A percentile compares a stretch with the other conserved stretches of the same genome.
Evolutionary conservation across 768 basidiomycete species (phyloP).

Genomic region (Termitomyces sp.): DNA sequence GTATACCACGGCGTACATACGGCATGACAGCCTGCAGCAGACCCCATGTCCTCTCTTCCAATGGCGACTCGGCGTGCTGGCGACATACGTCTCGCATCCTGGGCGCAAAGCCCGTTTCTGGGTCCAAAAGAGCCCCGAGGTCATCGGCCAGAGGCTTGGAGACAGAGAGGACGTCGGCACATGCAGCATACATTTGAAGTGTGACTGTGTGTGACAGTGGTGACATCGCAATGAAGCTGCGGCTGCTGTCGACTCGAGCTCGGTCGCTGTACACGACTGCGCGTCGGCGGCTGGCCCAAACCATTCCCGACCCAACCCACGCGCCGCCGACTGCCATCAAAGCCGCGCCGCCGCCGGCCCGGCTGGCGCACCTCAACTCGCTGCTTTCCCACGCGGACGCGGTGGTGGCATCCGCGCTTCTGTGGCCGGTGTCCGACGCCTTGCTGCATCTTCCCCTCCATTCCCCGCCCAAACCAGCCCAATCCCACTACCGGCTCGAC

Average conservation of each 20-base stretch:
- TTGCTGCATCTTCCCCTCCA: not conserved
- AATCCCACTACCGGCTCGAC: slow-evolving; percentile 44
- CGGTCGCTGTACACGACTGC: not conserved
- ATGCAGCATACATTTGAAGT: not conserved
- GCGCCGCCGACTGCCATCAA: too few species aligned
- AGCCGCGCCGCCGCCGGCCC: not conserved
- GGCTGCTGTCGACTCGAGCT: too few species aligned
- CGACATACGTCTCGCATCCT: slow-evolving; percentile 1
- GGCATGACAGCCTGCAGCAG: slow-evolving; percentile 76
- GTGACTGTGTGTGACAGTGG: too few species aligned
- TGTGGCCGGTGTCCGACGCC: not conserved
- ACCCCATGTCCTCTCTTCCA: slow-evolving; percentile 83
- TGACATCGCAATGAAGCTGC: too few species aligned
- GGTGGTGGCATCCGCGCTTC: not conserved
- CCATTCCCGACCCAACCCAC: slow-evolving; percentile 17
- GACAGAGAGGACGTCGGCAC: slow-evolving; percentile 6
- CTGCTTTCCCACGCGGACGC: not conserved
- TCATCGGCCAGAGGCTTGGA: not conserved
- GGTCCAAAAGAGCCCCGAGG: not conserved
- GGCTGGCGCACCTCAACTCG: not conserved
- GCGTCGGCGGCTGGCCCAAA: slow-evolving; percentile 77
- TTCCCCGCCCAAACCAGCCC: not conserved
- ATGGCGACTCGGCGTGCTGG: not conserved
- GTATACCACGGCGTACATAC: slow-evolving; percentile 31
- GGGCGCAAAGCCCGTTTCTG: slow-evolving; percentile 2